phyloP scores from a whole-genome alignment of 2,329 filamentous ascomycete genomes.

The Ophiostoma fasciatum region DNA sequence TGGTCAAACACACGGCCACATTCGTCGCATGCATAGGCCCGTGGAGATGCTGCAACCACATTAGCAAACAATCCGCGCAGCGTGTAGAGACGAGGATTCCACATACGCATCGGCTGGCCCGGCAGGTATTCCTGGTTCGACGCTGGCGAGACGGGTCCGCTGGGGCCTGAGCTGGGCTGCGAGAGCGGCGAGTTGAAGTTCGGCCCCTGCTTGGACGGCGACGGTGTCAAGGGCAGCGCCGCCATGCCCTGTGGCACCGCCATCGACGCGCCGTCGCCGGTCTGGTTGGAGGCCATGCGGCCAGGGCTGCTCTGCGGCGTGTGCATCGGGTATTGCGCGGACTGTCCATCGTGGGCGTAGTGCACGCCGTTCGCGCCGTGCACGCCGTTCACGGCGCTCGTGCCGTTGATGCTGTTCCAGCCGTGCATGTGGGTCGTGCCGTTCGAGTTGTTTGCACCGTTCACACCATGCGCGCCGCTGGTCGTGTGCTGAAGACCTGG shows the following conservation, averaged over 20 bases:
- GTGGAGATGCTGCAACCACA: constrained; percentile 8
- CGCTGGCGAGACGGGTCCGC: constrained; percentile 24
- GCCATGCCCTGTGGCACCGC: constrained; percentile 19
- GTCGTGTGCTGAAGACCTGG: too few relatives aligned
- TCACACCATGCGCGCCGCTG: too few relatives aligned
- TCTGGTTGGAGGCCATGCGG: background rate
- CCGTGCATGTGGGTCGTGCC: background rate
- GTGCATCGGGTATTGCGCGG: background rate
- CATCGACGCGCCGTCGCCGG: constrained; percentile 7
- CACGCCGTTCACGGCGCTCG: constrained; percentile 1
- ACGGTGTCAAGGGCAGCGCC: constrained; percentile 15
- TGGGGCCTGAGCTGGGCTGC: constrained; percentile 15
- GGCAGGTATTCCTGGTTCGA: too few relatives aligned
- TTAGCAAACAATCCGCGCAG: constrained; percentile 9
- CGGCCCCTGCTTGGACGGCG: constrained; percentile 17
- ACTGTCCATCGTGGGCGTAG: constrained; percentile 4
- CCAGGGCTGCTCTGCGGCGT: constrained; percentile 8
- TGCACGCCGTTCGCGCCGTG: background rate
- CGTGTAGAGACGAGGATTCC: too few relatives aligned
- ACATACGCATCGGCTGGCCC: too few relatives aligned
- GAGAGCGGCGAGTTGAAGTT: constrained; percentile 31
- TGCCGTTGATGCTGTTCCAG: background rate
- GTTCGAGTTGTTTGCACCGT: too few relatives aligned
- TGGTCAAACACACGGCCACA: constrained; percentile 37
- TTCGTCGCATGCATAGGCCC: constrained; percentile 24